Evolutionary conservation across 768 basidiomycete genomes (phyloP).

Genomic region (Boletus sensibilis): DNA sequence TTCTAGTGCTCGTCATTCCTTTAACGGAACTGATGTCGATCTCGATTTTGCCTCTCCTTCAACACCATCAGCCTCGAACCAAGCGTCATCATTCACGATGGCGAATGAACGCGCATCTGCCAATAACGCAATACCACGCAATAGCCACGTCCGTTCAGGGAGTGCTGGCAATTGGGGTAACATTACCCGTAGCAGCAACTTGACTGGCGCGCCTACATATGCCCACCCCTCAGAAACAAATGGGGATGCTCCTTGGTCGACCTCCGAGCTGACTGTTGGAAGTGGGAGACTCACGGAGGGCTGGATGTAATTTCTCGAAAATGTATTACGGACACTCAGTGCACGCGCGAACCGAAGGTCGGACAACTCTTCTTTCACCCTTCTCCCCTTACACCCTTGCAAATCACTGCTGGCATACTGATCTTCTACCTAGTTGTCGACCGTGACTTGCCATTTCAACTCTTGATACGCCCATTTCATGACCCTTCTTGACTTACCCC

Average conservation of each 20-base stretch:
- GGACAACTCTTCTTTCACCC: slow-evolving; percentile 39
- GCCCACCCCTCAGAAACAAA: slow-evolving; percentile 54
- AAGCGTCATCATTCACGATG: slow-evolving; percentile 39
- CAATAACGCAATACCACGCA: slow-evolving; percentile 41
- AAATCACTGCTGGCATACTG: slow-evolving; percentile 8
- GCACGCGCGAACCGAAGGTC: slow-evolving; percentile 31
- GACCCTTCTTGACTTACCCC: slow-evolving; percentile 36
- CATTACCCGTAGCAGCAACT: slow-evolving; percentile 53
- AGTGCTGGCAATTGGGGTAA: slow-evolving; percentile 80
- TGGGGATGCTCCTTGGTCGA: slow-evolving; percentile 58
- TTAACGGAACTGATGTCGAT: slow-evolving; percentile 69
- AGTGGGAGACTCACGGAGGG: slow-evolving; percentile 57
- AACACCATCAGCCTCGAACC: slow-evolving; percentile 47
- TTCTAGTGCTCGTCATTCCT: slow-evolving; percentile 67
- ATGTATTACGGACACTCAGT: slow-evolving; percentile 3
- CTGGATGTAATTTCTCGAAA: slow-evolving; percentile 30
- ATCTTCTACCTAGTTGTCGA: slow-evolving; percentile 9
- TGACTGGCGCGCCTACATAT: slow-evolving; percentile 49
- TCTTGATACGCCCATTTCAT: slow-evolving; percentile 29
- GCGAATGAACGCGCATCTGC: slow-evolving; percentile 38
- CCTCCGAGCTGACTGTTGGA: slow-evolving; percentile 50
- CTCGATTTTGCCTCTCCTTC: slow-evolving; percentile 59
- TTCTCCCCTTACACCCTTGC: slow-evolving; percentile 6
- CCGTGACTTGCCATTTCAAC: slow-evolving; percentile 22
- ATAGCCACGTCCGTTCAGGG: slow-evolving; percentile 71